These are phyloP conservation scores for Henningerozyma blattae DNA, from an alignment of 805 yeast species.

Conservation along the genomic window DNA sequence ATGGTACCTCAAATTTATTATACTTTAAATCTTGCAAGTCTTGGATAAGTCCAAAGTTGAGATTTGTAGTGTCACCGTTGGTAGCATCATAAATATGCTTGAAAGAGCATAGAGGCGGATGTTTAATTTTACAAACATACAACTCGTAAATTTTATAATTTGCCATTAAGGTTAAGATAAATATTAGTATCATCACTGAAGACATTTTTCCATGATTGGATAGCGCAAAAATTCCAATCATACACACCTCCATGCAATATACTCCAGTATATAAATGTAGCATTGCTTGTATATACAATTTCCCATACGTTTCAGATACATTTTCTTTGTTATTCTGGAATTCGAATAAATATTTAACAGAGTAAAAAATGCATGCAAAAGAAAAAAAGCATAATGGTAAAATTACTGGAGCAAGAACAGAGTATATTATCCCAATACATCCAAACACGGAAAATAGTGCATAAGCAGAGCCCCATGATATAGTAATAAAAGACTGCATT, in stretches of 20 bases:
- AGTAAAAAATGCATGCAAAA: slow-evolving; percentile 43
- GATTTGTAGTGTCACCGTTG: no score
- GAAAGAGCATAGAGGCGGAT: slow-evolving; percentile 1
- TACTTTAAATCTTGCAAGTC: no score
- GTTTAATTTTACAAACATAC: slow-evolving; percentile 7
- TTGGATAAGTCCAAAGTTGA: no score
- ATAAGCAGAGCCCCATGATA: slow-evolving; percentile 69
- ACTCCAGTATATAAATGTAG: slow-evolving; percentile 71
- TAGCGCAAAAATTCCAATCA: slow-evolving; percentile 64
- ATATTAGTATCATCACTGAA: slow-evolving; percentile 36
- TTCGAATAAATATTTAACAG: slow-evolving; percentile 59
- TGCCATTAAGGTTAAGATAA: slow-evolving; percentile 42
- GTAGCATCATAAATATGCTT: neutral
- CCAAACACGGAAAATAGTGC: slow-evolving; percentile 70
- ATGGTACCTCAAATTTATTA: neutral
- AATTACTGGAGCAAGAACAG: slow-evolving; percentile 70
- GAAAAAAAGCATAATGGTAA: slow-evolving; percentile 47
- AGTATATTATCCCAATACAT: slow-evolving; percentile 66
- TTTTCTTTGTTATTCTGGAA: slow-evolving; percentile 42
- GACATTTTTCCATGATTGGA: slow-evolving; percentile 38
- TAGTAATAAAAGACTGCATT: slow-evolving; percentile 31
- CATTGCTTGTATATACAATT: slow-evolving; percentile 60
- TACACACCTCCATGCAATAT: slow-evolving; percentile 67
- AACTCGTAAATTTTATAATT: slow-evolving; percentile 37
- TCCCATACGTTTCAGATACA: slow-evolving; percentile 55